A percentile compares a stretch with the other conserved stretches of the same genome.
These are phyloP conservation scores for Phialophora macrospora DNA, from an alignment of 2,329 filamentous ascomycete genomes.

Conservation along the genomic window DNA sequence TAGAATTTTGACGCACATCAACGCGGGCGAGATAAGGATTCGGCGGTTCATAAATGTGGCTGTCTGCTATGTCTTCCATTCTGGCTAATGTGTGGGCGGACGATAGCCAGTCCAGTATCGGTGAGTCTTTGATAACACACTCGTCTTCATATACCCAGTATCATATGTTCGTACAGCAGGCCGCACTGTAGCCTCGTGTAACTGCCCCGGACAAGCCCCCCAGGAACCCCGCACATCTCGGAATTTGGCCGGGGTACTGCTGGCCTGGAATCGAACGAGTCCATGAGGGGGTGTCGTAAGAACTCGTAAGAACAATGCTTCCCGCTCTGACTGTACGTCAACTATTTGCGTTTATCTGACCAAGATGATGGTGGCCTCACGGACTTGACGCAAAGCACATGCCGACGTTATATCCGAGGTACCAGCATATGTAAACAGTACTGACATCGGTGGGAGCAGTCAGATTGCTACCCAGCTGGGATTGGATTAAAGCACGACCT, in stretches of 20 bases:
- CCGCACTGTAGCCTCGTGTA: background rate
- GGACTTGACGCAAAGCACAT: background rate
- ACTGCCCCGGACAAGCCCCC: background rate
- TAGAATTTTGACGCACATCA: background rate
- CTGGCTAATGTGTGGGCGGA: background rate
- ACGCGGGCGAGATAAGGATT: background rate
- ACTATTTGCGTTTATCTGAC: background rate
- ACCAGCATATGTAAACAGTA: background rate
- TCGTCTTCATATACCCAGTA: too few relatives aligned
- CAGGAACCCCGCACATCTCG: conserved; percentile 3
- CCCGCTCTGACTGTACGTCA: background rate
- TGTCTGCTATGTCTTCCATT: background rate
- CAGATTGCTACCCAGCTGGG: background rate
- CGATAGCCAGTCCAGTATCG: background rate
- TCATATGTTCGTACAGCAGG: background rate
- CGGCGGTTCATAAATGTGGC: background rate
- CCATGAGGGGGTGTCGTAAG: background rate
- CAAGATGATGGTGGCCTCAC: conserved; percentile 5
- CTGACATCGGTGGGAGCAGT: background rate
- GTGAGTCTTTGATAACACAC: background rate
- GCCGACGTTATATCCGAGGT: background rate
- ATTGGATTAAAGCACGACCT: background rate
- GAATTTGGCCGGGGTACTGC: background rate
- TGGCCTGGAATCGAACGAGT: too few relatives aligned
- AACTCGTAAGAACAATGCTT: background rate